Evolutionary conservation across 1,284 basidiomycete genomes (phyloP), one percentile per base, ranked within the genome.

Genomic region (Tranzscheliella williamsii): DNA sequence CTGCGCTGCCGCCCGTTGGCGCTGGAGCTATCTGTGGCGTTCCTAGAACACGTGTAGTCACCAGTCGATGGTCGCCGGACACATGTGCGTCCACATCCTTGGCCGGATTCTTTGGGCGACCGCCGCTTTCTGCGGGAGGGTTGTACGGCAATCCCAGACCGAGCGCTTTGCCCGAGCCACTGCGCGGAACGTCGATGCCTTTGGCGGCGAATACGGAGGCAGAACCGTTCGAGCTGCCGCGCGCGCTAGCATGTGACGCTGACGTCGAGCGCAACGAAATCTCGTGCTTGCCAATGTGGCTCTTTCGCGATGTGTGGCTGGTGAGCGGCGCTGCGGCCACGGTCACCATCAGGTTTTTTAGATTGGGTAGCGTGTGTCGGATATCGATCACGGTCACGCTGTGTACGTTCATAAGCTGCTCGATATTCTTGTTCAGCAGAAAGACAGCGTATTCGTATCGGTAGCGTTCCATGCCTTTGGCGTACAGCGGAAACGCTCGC

Each of bases 381-480:
- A 96, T 86, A 79, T 99, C 95, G 46, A 97, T 82, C 73, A 91
- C 86, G 16, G 87, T 55, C 32, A 74, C 42, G 39, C 44, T 43
- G 42, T 68, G 51, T n/a, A 55, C 52, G 41, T 71, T 71, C 67
- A 73, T 67, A 24, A 76, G 62, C 49, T 67, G 48, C 80, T 98
- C 94, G 61, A 98, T 91, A 77, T 99, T 83, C 80, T 98, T 99
- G 81, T 98, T 98, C 29, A 98, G 82, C 37, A 98, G 80, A 76
- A 95, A 98, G 4, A 97, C 92, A 8, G 87, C 95, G 79, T 98
- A 99, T 77, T 98, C 94, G 78, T 95, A 99, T 22, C 95, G 84
- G 79, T 97, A 97, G 31, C 87, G 86, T 77, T 98, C 95, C 46
- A 96, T 91, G 9, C 92, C 91, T 78, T 86, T 90, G 0, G 89